Percentiles rank a stretch among this genome's conserved stretches.
Evolutionary conservation across 1,139 yeast species (phyloP).

Genomic region (Scheffersomyces cryptocercus): DNA sequence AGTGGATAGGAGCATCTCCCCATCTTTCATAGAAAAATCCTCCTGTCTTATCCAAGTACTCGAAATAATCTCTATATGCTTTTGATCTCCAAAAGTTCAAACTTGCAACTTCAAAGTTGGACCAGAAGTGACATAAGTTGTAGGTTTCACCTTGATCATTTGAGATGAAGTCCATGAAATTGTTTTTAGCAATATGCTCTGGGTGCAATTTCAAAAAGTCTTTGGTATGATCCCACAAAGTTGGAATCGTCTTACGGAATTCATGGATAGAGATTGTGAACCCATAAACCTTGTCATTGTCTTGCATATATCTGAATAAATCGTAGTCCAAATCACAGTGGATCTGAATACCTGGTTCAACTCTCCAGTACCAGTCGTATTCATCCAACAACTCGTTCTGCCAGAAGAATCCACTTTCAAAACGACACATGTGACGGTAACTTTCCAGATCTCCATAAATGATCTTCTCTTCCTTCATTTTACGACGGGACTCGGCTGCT

Average conservation of each 20-base stretch:
- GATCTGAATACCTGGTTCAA: constrained; percentile 65
- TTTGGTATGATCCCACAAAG: constrained; percentile 58
- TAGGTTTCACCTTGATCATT: constrained; percentile 65
- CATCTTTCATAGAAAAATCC: constrained; percentile 93
- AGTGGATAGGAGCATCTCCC: constrained; percentile 96
- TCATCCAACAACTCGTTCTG: constrained; percentile 67
- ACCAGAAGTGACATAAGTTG: constrained; percentile 90
- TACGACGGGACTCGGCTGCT: constrained; percentile 50
- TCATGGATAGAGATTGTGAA: constrained; percentile 69
- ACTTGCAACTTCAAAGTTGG: constrained; percentile 84
- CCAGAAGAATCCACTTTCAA: constrained; percentile 75
- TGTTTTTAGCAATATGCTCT: constrained; percentile 44
- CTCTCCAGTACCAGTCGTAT: constrained; percentile 89
- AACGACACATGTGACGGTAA: constrained; percentile 79
- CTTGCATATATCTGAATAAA: constrained; percentile 62
- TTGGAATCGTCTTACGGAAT: constrained; percentile 55
- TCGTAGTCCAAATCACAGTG: constrained; percentile 68
- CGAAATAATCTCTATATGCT: constrained; percentile 68
- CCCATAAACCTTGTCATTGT: constrained; percentile 60
- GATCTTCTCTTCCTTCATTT: constrained; percentile 50
- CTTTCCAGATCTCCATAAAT: constrained; percentile 65
- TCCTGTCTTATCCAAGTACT: constrained; percentile 71
- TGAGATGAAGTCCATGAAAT: constrained; percentile 52
- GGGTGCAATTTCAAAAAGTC: constrained; percentile 50
- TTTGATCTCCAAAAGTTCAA: constrained; percentile 74